Evolutionary conservation across 441 rosid genomes (phyloP).

Genomic region (Populus hybrid): DNA sequence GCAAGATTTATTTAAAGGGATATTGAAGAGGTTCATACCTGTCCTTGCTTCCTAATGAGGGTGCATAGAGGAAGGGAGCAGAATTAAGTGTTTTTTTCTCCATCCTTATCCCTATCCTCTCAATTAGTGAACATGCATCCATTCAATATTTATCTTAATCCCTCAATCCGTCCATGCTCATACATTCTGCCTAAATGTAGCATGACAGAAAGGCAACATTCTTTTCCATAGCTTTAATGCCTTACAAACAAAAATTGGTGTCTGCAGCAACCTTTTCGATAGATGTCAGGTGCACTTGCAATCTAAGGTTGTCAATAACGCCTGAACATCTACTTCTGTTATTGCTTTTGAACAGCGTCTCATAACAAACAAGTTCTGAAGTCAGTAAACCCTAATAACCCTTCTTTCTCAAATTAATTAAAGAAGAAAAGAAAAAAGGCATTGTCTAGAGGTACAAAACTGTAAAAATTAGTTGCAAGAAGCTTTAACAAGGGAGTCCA

Average conservation of each 20-base stretch:
- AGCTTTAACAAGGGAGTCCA: slow-evolving; percentile 6
- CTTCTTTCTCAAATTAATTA: neutral
- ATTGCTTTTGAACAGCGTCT: neutral
- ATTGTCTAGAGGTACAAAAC: slow-evolving; percentile 3
- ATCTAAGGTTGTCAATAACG: neutral
- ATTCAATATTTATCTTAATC: neutral
- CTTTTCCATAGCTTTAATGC: neutral
- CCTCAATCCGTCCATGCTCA: neutral
- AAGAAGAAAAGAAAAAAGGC: neutral
- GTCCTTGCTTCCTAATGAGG: neutral
- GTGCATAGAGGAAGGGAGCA: neutral
- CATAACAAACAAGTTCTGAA: neutral
- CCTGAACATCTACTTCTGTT: neutral
- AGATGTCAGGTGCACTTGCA: neutral
- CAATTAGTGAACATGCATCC: neutral
- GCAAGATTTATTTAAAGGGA: neutral
- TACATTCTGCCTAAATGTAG: neutral
- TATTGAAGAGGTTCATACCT: neutral
- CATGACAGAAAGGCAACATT: neutral
- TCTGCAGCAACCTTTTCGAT: too few species aligned
- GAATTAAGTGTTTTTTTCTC: neutral
- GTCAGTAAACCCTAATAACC: neutral
- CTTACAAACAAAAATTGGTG: too few species aligned
- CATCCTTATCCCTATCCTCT: neutral
- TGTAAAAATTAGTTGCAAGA: slow-evolving; percentile 7